A percentile compares a stretch with the other conserved stretches of the same genome.
Conservation (phyloP, 371 early-diverging fungal genomes). For the Lichtheimia ornata region DNA sequence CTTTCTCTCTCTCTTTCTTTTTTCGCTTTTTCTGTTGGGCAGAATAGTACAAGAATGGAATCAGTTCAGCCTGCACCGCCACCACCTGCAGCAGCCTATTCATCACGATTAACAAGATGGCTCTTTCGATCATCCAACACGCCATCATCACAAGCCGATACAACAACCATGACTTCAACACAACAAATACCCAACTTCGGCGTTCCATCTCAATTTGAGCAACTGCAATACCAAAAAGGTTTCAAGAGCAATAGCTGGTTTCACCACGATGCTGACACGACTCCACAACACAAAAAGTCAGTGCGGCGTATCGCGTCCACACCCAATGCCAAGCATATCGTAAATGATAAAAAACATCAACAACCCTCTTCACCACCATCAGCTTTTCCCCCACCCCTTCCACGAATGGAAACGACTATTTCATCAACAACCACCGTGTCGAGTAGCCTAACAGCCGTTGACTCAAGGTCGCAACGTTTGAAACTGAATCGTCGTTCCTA, state of each 20-base stretch:
- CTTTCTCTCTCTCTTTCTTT: neutral
- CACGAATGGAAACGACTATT: slow-evolving; percentile 4
- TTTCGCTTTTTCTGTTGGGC: slow-evolving; percentile 4
- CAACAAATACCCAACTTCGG: slow-evolving; percentile 5
- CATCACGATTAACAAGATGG: slow-evolving; percentile 11
- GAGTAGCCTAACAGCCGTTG: slow-evolving; percentile 8
- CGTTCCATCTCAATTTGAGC: slow-evolving; percentile 17
- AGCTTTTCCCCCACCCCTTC: slow-evolving; percentile 7
- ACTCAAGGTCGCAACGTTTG: slow-evolving; percentile 3
- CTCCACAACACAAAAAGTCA: slow-evolving; percentile 12
- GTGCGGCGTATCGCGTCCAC: slow-evolving; percentile 44
- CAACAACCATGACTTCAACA: neutral
- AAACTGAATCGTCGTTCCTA: slow-evolving; percentile 58
- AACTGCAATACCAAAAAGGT: slow-evolving; percentile 16
- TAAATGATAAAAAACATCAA: slow-evolving; percentile 12
- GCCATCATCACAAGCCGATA: neutral
- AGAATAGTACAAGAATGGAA: slow-evolving; percentile 2
- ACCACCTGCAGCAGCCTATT: slow-evolving; percentile 9
- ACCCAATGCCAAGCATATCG: slow-evolving; percentile 31
- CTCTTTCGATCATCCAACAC: slow-evolving; percentile 4
- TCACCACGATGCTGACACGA: neutral
- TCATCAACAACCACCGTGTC: slow-evolving; percentile 13
- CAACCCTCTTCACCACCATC: slow-evolving; percentile 5
- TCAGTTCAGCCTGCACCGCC: slow-evolving; percentile 9
- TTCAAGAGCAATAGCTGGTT: slow-evolving; percentile 26